A percentile compares a stretch with the other conserved stretches of the same genome.
Conservation (phyloP, 2,329 filamentous ascomycete genomes). For the Monosporascus cannonballus region DNA sequence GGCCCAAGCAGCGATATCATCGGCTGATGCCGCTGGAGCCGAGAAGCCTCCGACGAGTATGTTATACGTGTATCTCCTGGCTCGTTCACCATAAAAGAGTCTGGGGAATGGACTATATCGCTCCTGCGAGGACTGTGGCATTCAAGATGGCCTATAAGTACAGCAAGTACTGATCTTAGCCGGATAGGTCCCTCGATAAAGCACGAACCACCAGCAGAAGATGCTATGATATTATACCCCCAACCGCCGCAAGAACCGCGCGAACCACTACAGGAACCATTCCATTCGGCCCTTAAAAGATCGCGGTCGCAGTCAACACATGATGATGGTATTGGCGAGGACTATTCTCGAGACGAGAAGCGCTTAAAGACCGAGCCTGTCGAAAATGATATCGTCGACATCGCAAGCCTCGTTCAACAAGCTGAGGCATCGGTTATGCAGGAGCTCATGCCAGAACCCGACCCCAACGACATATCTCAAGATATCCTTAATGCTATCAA, state of each 20-base stretch:
- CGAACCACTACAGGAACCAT: constrained; percentile 8
- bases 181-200: constrained; percentile 24
- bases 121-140: background rate
- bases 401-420: constrained; percentile 24
- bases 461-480: background rate
- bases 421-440: constrained; percentile 24
- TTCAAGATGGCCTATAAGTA: too few relatives aligned
- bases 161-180: constrained; percentile 4
- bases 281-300: constrained; percentile 21
- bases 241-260: background rate
- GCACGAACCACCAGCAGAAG: constrained; percentile 16
- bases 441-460: constrained; percentile 10
- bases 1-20: constrained; percentile 4
- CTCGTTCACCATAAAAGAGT: background rate
- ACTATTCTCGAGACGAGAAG: constrained; percentile 20
- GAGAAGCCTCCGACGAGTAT: constrained; percentile 14
- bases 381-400: constrained; percentile 11
- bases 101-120: background rate
- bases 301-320: constrained; percentile 16
- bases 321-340: constrained; percentile 6
- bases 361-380: constrained; percentile 21
- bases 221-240: constrained; percentile 15
- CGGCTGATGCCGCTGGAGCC: constrained; percentile 10
- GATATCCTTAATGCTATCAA: constrained; percentile 5
- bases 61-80: constrained; percentile 2